phyloP scores from a whole-genome alignment of 176 grass and related monocot genomes.

The Poa annua region DNA sequence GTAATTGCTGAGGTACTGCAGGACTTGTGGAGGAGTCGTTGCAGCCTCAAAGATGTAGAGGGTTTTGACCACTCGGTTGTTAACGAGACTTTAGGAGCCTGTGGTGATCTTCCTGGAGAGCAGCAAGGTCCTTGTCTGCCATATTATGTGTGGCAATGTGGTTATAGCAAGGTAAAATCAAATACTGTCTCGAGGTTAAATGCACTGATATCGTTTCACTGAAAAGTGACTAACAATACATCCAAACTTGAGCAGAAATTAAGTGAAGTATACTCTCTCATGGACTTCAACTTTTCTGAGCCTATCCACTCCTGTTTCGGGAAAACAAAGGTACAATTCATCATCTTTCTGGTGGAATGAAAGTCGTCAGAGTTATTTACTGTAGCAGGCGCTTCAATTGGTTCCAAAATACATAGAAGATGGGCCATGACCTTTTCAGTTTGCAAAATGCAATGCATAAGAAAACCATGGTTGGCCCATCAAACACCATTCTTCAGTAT shows the following conservation, averaged over 20 bases:
- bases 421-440: background rate
- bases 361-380: background rate
- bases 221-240: background rate
- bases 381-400: background rate
- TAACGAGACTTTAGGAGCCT: constrained; percentile 88
- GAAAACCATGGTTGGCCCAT: background rate
- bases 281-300: constrained; percentile 79
- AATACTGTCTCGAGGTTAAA: background rate
- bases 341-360: background rate
- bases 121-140: constrained; percentile 75
- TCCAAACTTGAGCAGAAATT: constrained; percentile 57
- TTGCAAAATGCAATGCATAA: background rate
- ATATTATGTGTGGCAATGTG: constrained; percentile 89
- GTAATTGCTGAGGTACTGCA: constrained; percentile 21
- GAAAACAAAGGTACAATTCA: constrained; percentile 63
- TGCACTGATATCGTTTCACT: constrained; percentile 4
- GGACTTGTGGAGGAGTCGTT: constrained; percentile 87
- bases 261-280: constrained; percentile 63
- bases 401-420: background rate
- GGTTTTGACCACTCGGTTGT: constrained; percentile 80
- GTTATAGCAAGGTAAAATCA: constrained; percentile 63
- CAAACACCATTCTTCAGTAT: background rate
- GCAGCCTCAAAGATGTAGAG: constrained; percentile 65
- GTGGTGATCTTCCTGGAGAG: constrained; percentile 67
- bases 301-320: constrained; percentile 72